Conservation (phyloP, 768 basidiomycete species). For the Ephemerocybe angulata region DNA sequence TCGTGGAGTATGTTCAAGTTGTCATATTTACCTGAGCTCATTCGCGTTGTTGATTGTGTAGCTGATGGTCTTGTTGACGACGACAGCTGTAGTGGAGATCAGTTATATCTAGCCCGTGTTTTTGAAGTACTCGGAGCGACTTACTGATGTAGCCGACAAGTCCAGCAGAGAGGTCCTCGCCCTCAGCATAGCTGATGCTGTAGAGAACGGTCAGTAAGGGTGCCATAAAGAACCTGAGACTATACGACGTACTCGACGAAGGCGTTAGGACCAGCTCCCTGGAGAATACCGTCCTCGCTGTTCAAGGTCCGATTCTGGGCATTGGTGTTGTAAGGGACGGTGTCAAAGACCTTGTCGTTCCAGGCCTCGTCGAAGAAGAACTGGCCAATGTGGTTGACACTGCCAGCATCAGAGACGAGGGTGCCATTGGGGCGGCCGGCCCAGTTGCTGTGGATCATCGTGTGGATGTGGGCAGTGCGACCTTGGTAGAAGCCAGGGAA, state of each 20-base stretch:
- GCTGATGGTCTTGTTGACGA: constrained; percentile 1
- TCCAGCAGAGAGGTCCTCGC: background rate
- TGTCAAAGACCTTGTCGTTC: constrained; percentile 25
- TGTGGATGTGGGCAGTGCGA: constrained; percentile 32
- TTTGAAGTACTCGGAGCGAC: background rate
- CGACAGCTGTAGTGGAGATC: background rate
- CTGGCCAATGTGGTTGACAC: constrained; percentile 31
- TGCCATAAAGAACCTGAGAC: too few species aligned
- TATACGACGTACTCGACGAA: constrained; percentile 24
- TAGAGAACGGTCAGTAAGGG: too few species aligned
- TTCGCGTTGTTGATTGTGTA: constrained; percentile 10
- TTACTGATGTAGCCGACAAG: constrained; percentile 12
- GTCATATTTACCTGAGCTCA: too few species aligned
- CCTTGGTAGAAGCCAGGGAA: constrained; percentile 32
- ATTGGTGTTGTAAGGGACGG: constrained; percentile 24
- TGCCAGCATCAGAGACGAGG: constrained; percentile 24
- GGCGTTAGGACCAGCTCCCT: constrained; percentile 24
- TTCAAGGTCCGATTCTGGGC: constrained; percentile 25
- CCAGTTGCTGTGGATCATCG: constrained; percentile 26
- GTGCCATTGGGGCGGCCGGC: constrained; percentile 18
- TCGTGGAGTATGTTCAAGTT: too few species aligned
- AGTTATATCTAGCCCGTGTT: background rate
- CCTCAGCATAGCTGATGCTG: constrained; percentile 1
- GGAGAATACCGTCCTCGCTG: constrained; percentile 27
- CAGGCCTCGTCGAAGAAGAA: constrained; percentile 33